These are phyloP conservation scores for Schizochytrium sp. DNA, from an alignment of 108 stramenopile species.

Conservation along the genomic window DNA sequence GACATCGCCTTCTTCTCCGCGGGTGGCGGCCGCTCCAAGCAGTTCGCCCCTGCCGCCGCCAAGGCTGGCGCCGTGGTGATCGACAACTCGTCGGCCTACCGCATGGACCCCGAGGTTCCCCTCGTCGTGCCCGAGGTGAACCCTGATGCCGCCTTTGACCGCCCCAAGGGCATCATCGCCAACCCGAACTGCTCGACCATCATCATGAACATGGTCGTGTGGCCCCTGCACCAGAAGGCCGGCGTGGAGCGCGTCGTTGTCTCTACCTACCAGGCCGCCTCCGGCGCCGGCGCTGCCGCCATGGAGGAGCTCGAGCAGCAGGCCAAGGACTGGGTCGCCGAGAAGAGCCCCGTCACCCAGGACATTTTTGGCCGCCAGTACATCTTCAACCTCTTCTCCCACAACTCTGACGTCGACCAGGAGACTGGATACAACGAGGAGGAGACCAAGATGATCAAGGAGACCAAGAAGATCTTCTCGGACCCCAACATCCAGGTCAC, in stretches of 20 bases:
- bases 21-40: constrained; percentile 20
- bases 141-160: constrained; percentile 9
- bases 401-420: constrained; percentile 26
- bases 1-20: constrained; percentile 14
- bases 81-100: constrained; percentile 39
- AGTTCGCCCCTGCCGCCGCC: constrained; percentile 21
- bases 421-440: constrained; percentile 39
- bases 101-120: constrained; percentile 28
- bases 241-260: constrained; percentile 24
- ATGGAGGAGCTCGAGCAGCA: constrained; percentile 36
- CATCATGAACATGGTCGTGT: constrained; percentile 34
- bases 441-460: constrained; percentile 38
- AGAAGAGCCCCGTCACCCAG: not conserved
- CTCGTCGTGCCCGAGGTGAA: constrained; percentile 46
- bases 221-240: constrained; percentile 24
- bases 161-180: constrained; percentile 28
- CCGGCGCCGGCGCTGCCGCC: constrained; percentile 34
- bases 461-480: constrained; percentile 33
- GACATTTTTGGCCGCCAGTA: constrained; percentile 32
- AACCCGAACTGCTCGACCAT: constrained; percentile 47
- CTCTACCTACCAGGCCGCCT: constrained; percentile 36
- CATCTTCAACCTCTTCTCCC: constrained; percentile 35
- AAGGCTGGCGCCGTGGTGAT: constrained; percentile 20
- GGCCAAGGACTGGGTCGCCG: constrained; percentile 5
- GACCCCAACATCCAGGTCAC: constrained; percentile 16